A percentile compares a stretch with the other conserved stretches of the same genome.
Evolutionary conservation across 176 grass and related monocot genomes (phyloP).

Genomic region (Urochloa ruziziensis): DNA sequence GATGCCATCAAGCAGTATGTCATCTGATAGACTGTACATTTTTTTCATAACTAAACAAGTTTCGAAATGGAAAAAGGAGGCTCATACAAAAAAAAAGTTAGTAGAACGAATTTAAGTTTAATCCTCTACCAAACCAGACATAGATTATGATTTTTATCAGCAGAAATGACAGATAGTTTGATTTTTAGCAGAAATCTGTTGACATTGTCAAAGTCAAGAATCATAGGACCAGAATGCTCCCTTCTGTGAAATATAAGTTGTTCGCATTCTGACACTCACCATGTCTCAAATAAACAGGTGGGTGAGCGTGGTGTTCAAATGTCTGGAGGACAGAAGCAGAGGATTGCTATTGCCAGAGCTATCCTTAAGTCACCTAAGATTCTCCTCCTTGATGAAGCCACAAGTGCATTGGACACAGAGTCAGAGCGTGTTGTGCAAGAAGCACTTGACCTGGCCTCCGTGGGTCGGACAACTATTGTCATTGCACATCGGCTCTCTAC

Average conservation of each 20-base stretch:
- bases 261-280: conserved; percentile 13
- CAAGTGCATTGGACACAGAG: conserved; percentile 87
- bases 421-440: conserved; percentile 87
- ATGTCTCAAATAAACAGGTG: conserved; percentile 46
- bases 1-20: background rate
- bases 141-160: background rate
- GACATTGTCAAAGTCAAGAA: background rate
- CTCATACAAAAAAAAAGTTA: background rate
- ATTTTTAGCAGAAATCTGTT: background rate
- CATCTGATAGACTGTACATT: background rate
- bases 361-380: conserved; percentile 95
- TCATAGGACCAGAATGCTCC: background rate
- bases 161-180: conserved; percentile 5
- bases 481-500: conserved; percentile 92
- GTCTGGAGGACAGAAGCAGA: conserved; percentile 97
- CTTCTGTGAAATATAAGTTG: background rate
- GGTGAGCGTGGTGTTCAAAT: conserved; percentile 92
- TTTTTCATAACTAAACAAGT: background rate
- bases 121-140: background rate
- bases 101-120: background rate
- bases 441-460: conserved; percentile 77
- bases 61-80: conserved; percentile 4
- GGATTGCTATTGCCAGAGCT: conserved; percentile 94
- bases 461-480: conserved; percentile 84
- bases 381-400: conserved; percentile 93